A percentile compares a stretch with the other conserved stretches of the same genome.
Conservation (phyloP, 148 eudicot genomes). For the Gaultheria prostrata region DNA sequence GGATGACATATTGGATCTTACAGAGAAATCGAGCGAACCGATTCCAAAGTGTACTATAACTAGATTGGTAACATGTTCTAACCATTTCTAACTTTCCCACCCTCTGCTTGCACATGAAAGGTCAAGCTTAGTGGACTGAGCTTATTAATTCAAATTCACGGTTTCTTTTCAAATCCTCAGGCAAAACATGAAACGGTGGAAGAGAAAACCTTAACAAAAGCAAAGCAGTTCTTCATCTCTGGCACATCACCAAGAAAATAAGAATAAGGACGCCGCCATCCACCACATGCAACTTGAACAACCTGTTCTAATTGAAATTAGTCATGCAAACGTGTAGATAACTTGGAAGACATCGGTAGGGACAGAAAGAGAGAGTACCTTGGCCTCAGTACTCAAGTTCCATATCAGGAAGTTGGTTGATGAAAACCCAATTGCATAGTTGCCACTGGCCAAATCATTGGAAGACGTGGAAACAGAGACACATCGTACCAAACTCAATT, state of each 20-base stretch:
- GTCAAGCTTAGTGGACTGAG: not conserved
- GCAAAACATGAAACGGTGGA: not conserved
- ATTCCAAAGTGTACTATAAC: not conserved
- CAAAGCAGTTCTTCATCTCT: conserved; percentile 68
- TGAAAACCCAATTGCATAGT: conserved; percentile 81
- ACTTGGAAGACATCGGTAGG: conserved; percentile 4
- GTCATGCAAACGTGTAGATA: conserved; percentile 6
- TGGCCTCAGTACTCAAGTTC: conserved; percentile 71
- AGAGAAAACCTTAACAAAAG: conserved; percentile 77
- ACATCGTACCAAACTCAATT: conserved; percentile 65
- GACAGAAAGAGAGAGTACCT: conserved; percentile 45
- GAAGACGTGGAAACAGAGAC: conserved; percentile 33
- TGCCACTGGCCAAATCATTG: conserved; percentile 39
- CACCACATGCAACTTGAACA: conserved; percentile 82
- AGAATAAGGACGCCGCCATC: conserved; percentile 98
- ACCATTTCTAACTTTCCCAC: not conserved
- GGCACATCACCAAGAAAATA: conserved; percentile 74
- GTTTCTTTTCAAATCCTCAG: not conserved
- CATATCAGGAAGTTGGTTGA: conserved; percentile 81
- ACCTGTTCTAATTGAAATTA: conserved; percentile 48
- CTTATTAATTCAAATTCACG: not conserved
- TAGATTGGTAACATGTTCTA: not conserved
- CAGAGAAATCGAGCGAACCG: not conserved
- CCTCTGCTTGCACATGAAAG: not conserved
- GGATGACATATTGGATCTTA: not conserved